Evolutionary conservation across 257 asterid genomes (phyloP), one percentile per base, ranked within the genome.

Genomic region (Forsythia viridissima): DNA sequence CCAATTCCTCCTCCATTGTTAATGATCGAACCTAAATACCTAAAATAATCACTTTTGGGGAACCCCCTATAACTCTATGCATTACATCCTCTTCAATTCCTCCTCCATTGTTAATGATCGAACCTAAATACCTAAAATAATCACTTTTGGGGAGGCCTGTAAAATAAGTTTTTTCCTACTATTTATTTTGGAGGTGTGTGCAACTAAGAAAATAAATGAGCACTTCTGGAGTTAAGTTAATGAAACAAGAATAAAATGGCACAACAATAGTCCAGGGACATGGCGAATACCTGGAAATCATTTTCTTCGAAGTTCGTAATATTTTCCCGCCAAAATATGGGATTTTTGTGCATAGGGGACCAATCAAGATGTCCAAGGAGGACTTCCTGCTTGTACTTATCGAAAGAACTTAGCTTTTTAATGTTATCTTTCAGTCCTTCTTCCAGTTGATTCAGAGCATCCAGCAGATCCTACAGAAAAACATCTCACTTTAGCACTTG

Each of bases 331-430:
- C 97, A 92, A 92, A 94, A 94, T 51, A 83, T 48, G 42, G 93
- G 92, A 87, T 92, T 97, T 80, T 91, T 92, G 86, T 94, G 98
- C 98, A 92, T 89, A 7, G 97, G 98, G 12, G 94, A 86, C 97
- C 98, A 94, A 85, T 94, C 95, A 80, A 94, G 97, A 85, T 86
- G 96, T 46, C 97, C 98, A 59, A 92, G 98, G 75, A 94, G 92
- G 78, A 92, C 90, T 87, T 94, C 97, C 86, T 91, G 97, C 88
- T 92, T 92, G 84, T 91, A 92, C 89, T 89, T 89, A 63, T 94
- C 97, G 15, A 87, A 92, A 73, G 97, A 92, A 87, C 97, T 94
- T 65, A 91, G 89, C 80, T 81, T 84, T 89, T 92, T 91, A 77
- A 92, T 92, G 90, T 83, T 91, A 74, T 81, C 91, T 73, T 88